Percentiles rank a stretch among this genome's conserved stretches.
phyloP scores from a whole-genome alignment of 208 protist species.

The Paratrypanosoma confusum region DNA sequence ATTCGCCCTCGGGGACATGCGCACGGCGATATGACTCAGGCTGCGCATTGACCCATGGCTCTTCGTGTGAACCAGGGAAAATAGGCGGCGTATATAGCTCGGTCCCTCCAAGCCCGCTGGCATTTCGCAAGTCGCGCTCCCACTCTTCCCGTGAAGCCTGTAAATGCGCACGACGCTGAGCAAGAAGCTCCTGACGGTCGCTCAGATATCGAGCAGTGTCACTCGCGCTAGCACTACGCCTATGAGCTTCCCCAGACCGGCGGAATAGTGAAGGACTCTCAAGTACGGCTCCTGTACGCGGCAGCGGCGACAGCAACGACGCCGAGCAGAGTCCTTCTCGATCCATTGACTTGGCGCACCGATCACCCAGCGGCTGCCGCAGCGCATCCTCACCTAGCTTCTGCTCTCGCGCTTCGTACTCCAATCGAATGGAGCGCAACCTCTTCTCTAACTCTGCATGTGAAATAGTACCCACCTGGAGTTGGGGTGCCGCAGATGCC shows the following conservation, averaged over 20 bases:
- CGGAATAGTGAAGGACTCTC: not conserved
- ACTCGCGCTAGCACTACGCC: constrained; percentile 2
- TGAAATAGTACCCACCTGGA: not conserved
- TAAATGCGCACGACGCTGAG: constrained; percentile 11
- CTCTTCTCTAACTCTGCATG: not conserved
- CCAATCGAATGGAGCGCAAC: not conserved
- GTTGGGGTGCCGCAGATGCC: too few species aligned
- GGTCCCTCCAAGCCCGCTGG: not conserved
- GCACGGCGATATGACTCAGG: not conserved
- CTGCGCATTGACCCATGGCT: too few species aligned
- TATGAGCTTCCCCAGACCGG: not conserved
- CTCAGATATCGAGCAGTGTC: constrained; percentile 26
- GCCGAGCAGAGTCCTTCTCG: not conserved
- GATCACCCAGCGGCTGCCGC: not conserved
- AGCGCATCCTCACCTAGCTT: not conserved
- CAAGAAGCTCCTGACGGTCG: constrained; percentile 9
- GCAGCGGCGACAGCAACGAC: not conserved
- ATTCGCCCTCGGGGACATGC: not conserved
- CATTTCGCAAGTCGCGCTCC: constrained; percentile 6
- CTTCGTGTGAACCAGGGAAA: too few species aligned
- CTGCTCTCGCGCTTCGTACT: not conserved
- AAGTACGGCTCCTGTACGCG: not conserved
- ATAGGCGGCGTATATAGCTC: too few species aligned
- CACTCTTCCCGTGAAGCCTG: constrained; percentile 20
- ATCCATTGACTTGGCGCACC: not conserved